Evolutionary conservation across 768 basidiomycete genomes (phyloP), one percentile per base, ranked within the genome.

Genomic region (Serpula lacrymans): DNA sequence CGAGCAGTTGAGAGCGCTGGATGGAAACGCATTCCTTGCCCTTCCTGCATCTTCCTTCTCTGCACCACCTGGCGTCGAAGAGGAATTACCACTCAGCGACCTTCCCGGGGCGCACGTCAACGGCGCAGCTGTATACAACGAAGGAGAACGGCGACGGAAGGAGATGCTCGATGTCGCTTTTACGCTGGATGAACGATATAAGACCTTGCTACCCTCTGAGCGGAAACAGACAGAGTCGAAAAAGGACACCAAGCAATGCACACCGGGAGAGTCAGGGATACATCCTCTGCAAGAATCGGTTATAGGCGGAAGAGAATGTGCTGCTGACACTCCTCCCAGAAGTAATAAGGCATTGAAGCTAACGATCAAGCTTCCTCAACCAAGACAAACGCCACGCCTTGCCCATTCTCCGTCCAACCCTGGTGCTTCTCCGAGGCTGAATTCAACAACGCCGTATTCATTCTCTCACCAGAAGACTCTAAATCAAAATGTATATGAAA

Each of bases 1-100:
- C 45, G 89, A 93, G 37, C 85, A 92, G 54, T 71, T 93, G 41
- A 75, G 72, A 41, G 71, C 69, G 20, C 84, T 93, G 80, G 86
- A 89, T 44, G 62, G 73, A 34, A 62, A 74, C 39, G 80, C 83
- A 3, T 90, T 89, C 60, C 74, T 88, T 22, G 54, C 69, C 20
- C 65, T 85, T 32, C 75, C 82, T 28, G 73, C 78, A 5, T 63
- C 75, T 13, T 70, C 70, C 25, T 87, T 87, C 56, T 67, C 78
- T n/a, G 40, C 39, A 28, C 63, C 55, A 3, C 32, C 55, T 27
- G 53, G n/a, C 34, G 47, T 52, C 31, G 54, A 56, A 11, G 56
- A 59, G 40, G 33, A 43, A 56, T 32, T 57, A 57, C 5, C 64
- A 62, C 23, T 47, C 39, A 53, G 44, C 34, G 26, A 49, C 12